Conservation (phyloP, 2,329 filamentous ascomycete genomes). For the Tricladium varicosporioides region DNA sequence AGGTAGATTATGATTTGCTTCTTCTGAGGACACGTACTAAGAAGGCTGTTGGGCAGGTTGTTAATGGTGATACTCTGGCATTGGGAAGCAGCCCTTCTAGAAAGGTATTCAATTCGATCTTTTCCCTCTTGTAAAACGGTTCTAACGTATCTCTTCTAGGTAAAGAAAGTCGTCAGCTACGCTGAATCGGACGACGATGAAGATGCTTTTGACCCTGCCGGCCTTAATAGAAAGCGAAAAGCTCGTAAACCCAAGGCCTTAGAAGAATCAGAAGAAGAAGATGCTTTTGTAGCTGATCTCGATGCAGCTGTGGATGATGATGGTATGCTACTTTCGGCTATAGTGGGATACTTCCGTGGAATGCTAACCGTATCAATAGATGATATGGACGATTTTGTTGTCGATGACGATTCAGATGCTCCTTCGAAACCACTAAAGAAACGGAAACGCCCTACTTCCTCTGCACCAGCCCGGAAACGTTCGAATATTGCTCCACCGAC, state of each 20-base stretch:
- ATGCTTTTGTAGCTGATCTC: constrained; percentile 61
- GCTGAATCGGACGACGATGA: constrained; percentile 79
- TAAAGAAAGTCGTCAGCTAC: constrained; percentile 71
- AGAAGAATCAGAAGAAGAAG: constrained; percentile 67
- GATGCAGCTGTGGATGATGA: constrained; percentile 56
- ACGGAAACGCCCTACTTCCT: constrained; percentile 55
- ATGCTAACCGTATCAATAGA: constrained; percentile 35
- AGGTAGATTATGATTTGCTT: constrained; percentile 50
- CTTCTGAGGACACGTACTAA: constrained; percentile 45
- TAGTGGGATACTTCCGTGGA: background rate
- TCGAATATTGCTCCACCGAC: constrained; percentile 53
- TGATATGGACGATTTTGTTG: constrained; percentile 86
- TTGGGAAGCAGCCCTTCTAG: constrained; percentile 71
- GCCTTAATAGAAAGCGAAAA: constrained; percentile 37
- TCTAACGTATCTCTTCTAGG: constrained; percentile 36
- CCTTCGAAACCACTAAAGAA: constrained; percentile 60
- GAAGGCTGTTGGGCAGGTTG: constrained; percentile 39
- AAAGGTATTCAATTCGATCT: constrained; percentile 55
- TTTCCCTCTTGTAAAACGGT: background rate
- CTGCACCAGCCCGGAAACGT: constrained; percentile 59
- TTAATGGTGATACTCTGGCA: constrained; percentile 39
- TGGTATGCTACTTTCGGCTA: constrained; percentile 44
- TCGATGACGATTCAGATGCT: constrained; percentile 76
- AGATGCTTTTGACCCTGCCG: constrained; percentile 44
- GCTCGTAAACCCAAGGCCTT: constrained; percentile 58